Evolutionary conservation across 1,284 basidiomycete species (phyloP), one percentile per base, ranked within the genome.

Genomic region (Ceratobasidium sp.): DNA sequence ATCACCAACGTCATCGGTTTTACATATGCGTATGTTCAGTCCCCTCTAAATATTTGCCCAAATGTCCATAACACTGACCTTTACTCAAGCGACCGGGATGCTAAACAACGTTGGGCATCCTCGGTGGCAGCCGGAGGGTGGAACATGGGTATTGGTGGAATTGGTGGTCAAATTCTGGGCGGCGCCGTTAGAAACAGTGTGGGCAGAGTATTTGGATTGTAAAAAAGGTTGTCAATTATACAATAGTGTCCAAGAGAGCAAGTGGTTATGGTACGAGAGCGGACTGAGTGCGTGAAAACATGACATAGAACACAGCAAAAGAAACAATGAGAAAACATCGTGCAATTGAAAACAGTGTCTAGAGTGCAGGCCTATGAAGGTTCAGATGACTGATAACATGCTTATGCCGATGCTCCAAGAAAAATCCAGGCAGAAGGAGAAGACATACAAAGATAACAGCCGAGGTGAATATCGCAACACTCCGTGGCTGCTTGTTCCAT

Each of bases 1-100:
- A 84, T 96, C 76, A 96, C 95, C 46, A 98, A 98, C 82, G 94
- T 93, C 28, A 88, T 98, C 78, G 97, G 96, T 9, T 97, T 97
- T 87, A 97, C 95, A 80, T 97, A 95, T 83, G 96, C 93, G 92
- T 94, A 84, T 83, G 92, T 88, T 39, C 58, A 23, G 15, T 23
- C 68, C 13, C 55, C 49, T 42, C 23, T 71, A 20, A 40, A 20
- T 73, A 15, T 55, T 44, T 60, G 55, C 40, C 60, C 18, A 42
- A 42, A 39, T 33, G 73, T 68, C 61, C 78, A 66, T 76, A 60
- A 26, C 58, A 66, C 64, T 67, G 55, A n/a, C 26, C 64, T 40
- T 49, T 15, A 56, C 77, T 77, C 76, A 83, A 96, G 95, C 42
- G 95, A 97, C 84, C 90, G 95, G 72, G 95, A 97, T 82, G 93